Conservation (phyloP, 495 filamentous ascomycete species). For the Platismatia glauca region DNA sequence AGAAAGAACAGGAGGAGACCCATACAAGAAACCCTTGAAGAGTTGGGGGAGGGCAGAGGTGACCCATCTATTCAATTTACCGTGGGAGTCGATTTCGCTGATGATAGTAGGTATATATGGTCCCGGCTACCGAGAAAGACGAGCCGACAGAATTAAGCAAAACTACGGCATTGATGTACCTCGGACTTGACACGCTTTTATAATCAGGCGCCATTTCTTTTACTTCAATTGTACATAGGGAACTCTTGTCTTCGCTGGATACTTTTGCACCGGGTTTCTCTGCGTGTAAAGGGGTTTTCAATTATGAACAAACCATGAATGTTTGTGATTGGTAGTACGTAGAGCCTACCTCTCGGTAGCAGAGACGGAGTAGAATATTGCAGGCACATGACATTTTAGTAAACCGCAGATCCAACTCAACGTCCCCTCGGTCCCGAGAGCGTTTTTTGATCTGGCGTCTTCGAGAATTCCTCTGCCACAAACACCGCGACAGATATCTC, state of each 20-base stretch:
- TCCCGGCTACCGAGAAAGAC: conserved; percentile 79
- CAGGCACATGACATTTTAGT: neutral
- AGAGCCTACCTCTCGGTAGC: neutral
- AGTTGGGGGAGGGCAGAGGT: conserved; percentile 89
- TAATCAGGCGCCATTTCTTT: neutral
- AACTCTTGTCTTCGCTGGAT: neutral
- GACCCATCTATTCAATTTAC: conserved; percentile 16
- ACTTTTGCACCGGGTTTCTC: neutral
- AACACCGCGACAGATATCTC: neutral
- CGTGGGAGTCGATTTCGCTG: neutral
- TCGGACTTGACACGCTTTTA: neutral
- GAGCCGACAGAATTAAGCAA: conserved; percentile 74
- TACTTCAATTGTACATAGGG: neutral
- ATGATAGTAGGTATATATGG: conserved; percentile 59
- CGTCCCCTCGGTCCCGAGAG: too few species aligned
- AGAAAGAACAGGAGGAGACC: conserved; percentile 67
- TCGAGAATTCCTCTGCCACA: neutral
- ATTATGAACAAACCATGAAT: neutral
- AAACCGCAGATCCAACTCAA: neutral
- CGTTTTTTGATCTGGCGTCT: neutral
- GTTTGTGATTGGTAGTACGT: neutral
- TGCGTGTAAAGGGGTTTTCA: neutral
- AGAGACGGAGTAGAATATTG: neutral
- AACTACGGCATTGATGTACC: conserved; percentile 60
- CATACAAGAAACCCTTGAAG: conserved; percentile 69